Base-by-base conservation (phyloP, 163 green algal genomes). In the Scenedesmus sp. region DNA sequence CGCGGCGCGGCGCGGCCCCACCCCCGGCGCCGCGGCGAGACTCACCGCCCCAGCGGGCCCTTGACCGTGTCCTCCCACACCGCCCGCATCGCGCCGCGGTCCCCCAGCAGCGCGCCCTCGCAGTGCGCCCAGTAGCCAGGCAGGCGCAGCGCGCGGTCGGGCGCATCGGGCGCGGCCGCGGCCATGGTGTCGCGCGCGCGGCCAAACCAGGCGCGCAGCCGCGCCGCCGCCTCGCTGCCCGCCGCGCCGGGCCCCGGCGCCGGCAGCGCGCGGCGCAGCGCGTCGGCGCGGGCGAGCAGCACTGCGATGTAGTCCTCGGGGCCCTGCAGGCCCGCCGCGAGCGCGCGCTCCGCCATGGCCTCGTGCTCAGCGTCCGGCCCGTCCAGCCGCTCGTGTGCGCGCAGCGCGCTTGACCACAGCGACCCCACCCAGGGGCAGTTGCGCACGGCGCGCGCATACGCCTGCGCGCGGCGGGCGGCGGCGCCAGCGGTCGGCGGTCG, bases 341-440 rank as follows among this genome's bases (percentile, higher is more conserved):
- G 80, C 15, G 90, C 92, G 26, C 50, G 20, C 14, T 66, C 70
- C 53, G 87, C 90, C 44, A 90, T 45, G 22, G 54, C 60, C 2
- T 66, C 78, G 13, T 92, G 85, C 65, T 85, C 51, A 60, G 75
- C 82, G 6, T 85, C 78, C 9, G 33, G 9, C 2, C 39, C 65
- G 2, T 77, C 84, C 17, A 28, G 44, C 10, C 80, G 80, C 83
- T 96, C 88, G 58, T 92, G 48, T 10, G 89, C 87, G 0, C 88
- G 75, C 39, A 97, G 83, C 0, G 74, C 80, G 20, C 79, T 56
- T 17, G 83, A 87, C 94, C 94, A 98, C 58, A 98, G 60, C 5
- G 60, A 42, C 1, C 91, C 93, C 39, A 94, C 81, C 94, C 94
- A 98, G 51, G 92, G 92, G 83, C 94, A 98, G 87, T 98, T 98